Conservation (phyloP, 306 rosid genomes). For the Quillaja saponaria region DNA sequence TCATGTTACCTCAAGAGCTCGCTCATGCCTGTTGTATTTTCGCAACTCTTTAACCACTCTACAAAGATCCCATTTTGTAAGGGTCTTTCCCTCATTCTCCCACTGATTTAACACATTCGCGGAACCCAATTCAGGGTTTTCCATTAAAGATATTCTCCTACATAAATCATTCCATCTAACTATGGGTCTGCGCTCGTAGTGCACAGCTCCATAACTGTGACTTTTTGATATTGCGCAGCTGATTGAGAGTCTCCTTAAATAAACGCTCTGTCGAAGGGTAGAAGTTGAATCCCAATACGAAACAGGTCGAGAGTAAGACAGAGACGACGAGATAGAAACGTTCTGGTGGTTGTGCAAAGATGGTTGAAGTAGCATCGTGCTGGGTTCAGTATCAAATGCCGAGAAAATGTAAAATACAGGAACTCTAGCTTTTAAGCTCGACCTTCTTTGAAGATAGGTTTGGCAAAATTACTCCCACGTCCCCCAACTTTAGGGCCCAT, state of each 20-base stretch:
- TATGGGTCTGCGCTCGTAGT: constrained; percentile 63
- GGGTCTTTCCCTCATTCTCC: constrained; percentile 75
- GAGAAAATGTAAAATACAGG: too few relatives aligned
- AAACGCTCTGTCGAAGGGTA: constrained; percentile 19
- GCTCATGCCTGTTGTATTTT: constrained; percentile 48
- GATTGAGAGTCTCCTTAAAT: constrained; percentile 29
- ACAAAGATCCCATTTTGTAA: constrained; percentile 81
- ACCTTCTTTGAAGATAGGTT: too few relatives aligned
- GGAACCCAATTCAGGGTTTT: constrained; percentile 60
- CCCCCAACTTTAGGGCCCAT: too few relatives aligned
- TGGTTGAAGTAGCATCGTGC: constrained; percentile 54
- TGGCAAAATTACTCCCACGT: too few relatives aligned
- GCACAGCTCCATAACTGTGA: constrained; percentile 71
- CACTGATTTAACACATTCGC: constrained; percentile 67
- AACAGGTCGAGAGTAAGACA: constrained; percentile 35
- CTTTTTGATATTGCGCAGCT: constrained; percentile 61
- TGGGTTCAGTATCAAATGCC: background rate
- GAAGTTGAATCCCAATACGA: constrained; percentile 24
- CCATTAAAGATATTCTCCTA: constrained; percentile 57
- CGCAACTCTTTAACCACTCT: constrained; percentile 79
- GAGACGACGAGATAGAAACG: constrained; percentile 55
- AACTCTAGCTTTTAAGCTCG: too few relatives aligned
- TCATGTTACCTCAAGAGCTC: constrained; percentile 76
- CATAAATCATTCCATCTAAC: constrained; percentile 66
- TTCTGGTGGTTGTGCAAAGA: constrained; percentile 51